A percentile compares a stretch with the other conserved stretches of the same genome.
phyloP scores from a whole-genome alignment of 495 filamentous ascomycete genomes.

The Penicillium daleae region DNA sequence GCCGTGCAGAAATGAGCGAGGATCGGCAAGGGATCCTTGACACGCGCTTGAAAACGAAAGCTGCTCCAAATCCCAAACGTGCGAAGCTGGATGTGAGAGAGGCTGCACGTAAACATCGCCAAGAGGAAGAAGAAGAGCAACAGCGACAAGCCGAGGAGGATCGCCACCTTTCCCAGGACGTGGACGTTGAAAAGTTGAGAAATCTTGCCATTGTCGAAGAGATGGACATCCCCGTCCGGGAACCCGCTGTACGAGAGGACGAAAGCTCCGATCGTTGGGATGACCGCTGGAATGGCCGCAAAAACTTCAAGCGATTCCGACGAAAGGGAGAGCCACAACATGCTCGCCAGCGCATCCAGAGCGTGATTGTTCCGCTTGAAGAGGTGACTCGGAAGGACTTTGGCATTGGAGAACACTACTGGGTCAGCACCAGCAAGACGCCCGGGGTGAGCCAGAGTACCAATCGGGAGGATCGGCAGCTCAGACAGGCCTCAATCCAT shows the following conservation, averaged over 20 bases:
- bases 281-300: constrained; percentile 89
- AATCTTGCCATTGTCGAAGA: constrained; percentile 79
- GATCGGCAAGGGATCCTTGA: constrained; percentile 14
- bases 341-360: constrained; percentile 51
- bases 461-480: constrained; percentile 28
- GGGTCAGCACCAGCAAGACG: constrained; percentile 50
- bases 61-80: constrained; percentile 43
- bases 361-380: constrained; percentile 77
- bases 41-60: constrained; percentile 24
- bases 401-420: constrained; percentile 85
- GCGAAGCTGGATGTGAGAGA: constrained; percentile 72
- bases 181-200: constrained; percentile 72
- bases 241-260: constrained; percentile 34
- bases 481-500: constrained; percentile 12
- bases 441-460: constrained; percentile 24
- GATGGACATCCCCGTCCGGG: constrained; percentile 61
- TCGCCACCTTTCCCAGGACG: constrained; percentile 53
- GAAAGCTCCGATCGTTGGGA: constrained; percentile 74
- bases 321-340: constrained; percentile 55
- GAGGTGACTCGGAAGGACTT: constrained; percentile 79
- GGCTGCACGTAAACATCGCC: constrained; percentile 65
- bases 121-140: constrained; percentile 59
- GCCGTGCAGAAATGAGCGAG: constrained; percentile 42
- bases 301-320: constrained; percentile 94
- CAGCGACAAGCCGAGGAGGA: constrained; percentile 47